Evolutionary conservation across 2,329 filamentous ascomycete species (phyloP), one percentile per base, ranked within the genome.

Genomic region (Fusarium hostae): DNA sequence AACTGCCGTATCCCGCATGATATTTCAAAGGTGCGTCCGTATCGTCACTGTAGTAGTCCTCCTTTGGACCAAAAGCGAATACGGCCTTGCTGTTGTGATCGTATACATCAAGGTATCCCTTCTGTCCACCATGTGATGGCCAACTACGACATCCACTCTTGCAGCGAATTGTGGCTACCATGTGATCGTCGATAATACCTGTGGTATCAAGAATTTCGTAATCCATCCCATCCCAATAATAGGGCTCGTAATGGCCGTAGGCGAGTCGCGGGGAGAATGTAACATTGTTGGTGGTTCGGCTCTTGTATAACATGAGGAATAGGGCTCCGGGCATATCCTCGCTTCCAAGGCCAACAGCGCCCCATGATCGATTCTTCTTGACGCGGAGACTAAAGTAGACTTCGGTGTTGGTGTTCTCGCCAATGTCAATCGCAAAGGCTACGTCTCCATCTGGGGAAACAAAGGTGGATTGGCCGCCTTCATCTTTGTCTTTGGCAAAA

Each of bases 191-290:
- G 44, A 79, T 62, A 48, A 89, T 79, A 22, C 84, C 84, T 1
- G 85, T 86, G n/a, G 83, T 84, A 7, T 80, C 63, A 2, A 89
- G 81, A 5, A 85, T 71, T 22, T 83, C 78, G 68, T 86, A 80
- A 11, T 82, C 72, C 64, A 89, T 79, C 20, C 83, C 79, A 7
- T 82, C 77, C 68, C 82, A 82, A 77, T 84, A 84, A 18, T 79
- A 77, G 13, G 88, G 88, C 76, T 90, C 88, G 71, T 82, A 83
- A 71, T 89, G 81, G 47, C 84, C 85, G 56, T 82, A 80, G 39
- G 84, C 81, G 35, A 86, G 76, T 55, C 88, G 87, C 4, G 88
- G 86, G 30, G 86, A 89, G 62, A 90, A 82, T 30, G 87, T 90
- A 61, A 89, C 83, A 69, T 86, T 86, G 57, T 82, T 78, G 58